A percentile compares a stretch with the other conserved stretches of the same genome.
phyloP scores from a whole-genome alignment of 192 early-diverging fungal genomes.

The Lobulomyces angularis region DNA sequence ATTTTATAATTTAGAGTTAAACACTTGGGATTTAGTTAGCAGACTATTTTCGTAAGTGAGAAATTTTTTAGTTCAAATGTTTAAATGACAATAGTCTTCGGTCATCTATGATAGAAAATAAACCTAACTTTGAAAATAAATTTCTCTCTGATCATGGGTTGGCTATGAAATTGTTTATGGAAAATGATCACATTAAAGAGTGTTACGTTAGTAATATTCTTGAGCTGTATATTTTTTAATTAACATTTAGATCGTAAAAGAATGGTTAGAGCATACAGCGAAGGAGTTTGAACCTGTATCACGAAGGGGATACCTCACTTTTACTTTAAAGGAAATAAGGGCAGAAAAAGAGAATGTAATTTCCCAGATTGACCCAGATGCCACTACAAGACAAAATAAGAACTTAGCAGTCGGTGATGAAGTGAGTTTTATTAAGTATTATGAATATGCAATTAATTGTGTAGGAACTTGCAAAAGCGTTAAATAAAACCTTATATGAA shows the following conservation, averaged over 20 bases:
- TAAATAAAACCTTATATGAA: slow-evolving; percentile 58
- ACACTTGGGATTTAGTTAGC: too few species aligned
- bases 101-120: too few species aligned
- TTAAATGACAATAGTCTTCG: too few species aligned
- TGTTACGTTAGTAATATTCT: too few species aligned
- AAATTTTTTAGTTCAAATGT: too few species aligned
- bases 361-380: slow-evolving; percentile 30
- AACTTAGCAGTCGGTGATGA: slow-evolving; percentile 17
- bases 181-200: too few species aligned
- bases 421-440: slow-evolving; percentile 1
- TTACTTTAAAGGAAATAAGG: slow-evolving; percentile 13
- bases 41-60: too few species aligned
- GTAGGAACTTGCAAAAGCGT: slow-evolving; percentile 34
- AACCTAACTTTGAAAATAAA: too few species aligned
- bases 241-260: slow-evolving; percentile 26
- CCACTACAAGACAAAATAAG: slow-evolving; percentile 15
- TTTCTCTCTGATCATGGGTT: too few species aligned
- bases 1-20: too few species aligned
- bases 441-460: not conserved
- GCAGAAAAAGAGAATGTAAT: slow-evolving; percentile 5
- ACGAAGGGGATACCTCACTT: slow-evolving; percentile 17
- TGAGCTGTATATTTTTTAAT: too few species aligned
- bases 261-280: slow-evolving; percentile 29
- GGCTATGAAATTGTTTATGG: too few species aligned
- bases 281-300: slow-evolving; percentile 15